Percentiles rank a stretch among this genome's conserved stretches.
Conservation (phyloP, 495 filamentous ascomycete genomes). For the Penicillium turbatum region DNA sequence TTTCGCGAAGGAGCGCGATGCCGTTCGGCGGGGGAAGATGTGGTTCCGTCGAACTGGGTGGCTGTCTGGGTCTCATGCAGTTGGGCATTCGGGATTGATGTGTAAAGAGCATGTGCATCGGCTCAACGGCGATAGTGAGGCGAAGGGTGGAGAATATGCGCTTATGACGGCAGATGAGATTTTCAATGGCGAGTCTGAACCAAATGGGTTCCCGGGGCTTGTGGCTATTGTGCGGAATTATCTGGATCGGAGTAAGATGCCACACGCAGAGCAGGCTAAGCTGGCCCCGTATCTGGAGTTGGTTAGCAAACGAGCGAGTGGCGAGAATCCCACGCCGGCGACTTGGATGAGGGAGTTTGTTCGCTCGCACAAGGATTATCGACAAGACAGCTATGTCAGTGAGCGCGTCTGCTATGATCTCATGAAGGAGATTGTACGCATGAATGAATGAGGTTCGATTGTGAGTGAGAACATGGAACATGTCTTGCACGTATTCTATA, state of each 20-base stretch:
- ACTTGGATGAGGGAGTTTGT: slow-evolving; percentile 83
- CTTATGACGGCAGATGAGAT: slow-evolving; percentile 79
- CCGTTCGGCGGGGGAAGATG: slow-evolving; percentile 69
- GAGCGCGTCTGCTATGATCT: slow-evolving; percentile 74
- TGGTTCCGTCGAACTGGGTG: slow-evolving; percentile 56
- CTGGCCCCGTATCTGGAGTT: slow-evolving; percentile 70
- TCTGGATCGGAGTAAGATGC: slow-evolving; percentile 76
- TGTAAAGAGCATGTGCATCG: neutral
- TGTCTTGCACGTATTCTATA: neutral
- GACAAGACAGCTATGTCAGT: slow-evolving; percentile 64
- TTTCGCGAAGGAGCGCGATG: slow-evolving; percentile 71
- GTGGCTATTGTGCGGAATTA: slow-evolving; percentile 84
- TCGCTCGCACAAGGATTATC: slow-evolving; percentile 58
- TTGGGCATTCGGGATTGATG: slow-evolving; percentile 19
- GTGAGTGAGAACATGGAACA: neutral
- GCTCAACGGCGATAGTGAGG: slow-evolving; percentile 35
- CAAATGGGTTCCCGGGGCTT: slow-evolving; percentile 58
- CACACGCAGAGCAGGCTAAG: slow-evolving; percentile 73
- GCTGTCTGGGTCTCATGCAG: slow-evolving; percentile 59
- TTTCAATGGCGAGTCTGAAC: slow-evolving; percentile 57
- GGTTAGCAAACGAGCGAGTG: slow-evolving; percentile 73
- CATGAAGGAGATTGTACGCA: slow-evolving; percentile 54
- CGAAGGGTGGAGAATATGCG: slow-evolving; percentile 69
- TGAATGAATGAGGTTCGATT: slow-evolving; percentile 1
- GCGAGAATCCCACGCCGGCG: slow-evolving; percentile 72